Conservation (phyloP, 1,139 yeast genomes). For the Kodamaea sp. region DNA sequence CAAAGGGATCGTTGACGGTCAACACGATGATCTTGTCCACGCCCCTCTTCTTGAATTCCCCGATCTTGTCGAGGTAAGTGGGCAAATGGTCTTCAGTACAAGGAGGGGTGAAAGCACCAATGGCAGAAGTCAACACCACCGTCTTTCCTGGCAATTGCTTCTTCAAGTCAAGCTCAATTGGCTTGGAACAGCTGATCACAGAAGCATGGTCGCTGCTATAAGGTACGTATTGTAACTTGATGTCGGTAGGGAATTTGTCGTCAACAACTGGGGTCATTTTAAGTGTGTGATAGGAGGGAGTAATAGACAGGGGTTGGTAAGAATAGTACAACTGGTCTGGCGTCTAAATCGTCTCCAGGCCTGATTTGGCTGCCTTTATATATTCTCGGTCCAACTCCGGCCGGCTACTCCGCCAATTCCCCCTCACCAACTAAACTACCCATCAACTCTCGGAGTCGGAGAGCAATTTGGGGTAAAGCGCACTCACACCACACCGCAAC, state of each 20-base stretch:
- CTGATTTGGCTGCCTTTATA: too few species aligned
- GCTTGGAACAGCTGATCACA: constrained; percentile 45
- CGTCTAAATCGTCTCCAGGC: too few species aligned
- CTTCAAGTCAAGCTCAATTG: constrained; percentile 51
- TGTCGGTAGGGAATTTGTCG: constrained; percentile 17
- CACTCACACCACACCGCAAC: too few species aligned
- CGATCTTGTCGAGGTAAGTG: constrained; percentile 55
- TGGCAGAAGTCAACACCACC: constrained; percentile 17
- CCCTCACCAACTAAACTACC: too few species aligned
- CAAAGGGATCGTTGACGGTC: constrained; percentile 75
- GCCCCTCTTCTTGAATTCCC: constrained; percentile 62
- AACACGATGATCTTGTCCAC: constrained; percentile 71
- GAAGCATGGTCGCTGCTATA: constrained; percentile 5
- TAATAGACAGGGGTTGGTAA: too few species aligned
- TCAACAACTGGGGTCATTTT: constrained; percentile 8
- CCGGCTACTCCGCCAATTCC: too few species aligned
- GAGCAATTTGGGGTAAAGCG: too few species aligned
- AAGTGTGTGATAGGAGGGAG: too few species aligned
- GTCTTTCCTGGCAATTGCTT: constrained; percentile 43
- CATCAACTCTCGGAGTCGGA: too few species aligned
- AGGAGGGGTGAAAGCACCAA: constrained; percentile 68
- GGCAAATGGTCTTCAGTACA: constrained; percentile 85
- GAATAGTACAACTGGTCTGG: too few species aligned
- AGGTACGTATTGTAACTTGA: constrained; percentile 16
- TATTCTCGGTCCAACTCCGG: too few species aligned